Evolutionary conservation across 345 rosid genomes (phyloP), one percentile per base, ranked within the genome.

Genomic region (Lumnitzera racemosa): DNA sequence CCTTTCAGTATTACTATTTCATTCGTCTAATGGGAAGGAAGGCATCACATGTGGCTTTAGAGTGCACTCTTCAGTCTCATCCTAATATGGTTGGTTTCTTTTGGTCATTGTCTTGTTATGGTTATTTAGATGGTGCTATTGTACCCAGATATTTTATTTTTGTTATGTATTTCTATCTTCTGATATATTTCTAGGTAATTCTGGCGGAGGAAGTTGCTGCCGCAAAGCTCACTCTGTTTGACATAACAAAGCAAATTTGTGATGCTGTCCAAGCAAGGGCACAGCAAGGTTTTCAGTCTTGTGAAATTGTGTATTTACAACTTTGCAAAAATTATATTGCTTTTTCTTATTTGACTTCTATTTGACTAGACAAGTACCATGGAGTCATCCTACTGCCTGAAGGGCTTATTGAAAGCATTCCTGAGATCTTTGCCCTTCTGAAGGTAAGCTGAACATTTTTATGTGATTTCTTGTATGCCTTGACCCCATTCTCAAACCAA

Each of bases 191-290:
- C 24, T 79, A 90, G 99, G 96, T 94, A 53, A 80, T 90, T 68
- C 85, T 94, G 47, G 99, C 95, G 3, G 99, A 94, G 81, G 99
- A 94, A 78, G 95, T 94, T 58, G 96, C 99, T 66, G 96, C 97
- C 55, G 90, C 99, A 51, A 90, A 94, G 84, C 84, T 94, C 73
- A 94, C 99, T 15, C 85, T 94, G 61, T 90, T 90, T 70, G 99
- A 95, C 76, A 61, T 95, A 49, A 80, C 99, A 41, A 81, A 69
- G 64, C 91, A 90, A 75, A 81, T 90, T 56, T 95, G 99, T 48
- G 99, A 95, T 80, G 97, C 99, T 23, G 91, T 95, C 69, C 96
- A 86, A 80, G 91, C 92, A 52, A 86, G 99, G 71, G 95, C 97
- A 16, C 79, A 71, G 56, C 83, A 80, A 83, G 99, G 97, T 90